Evolutionary conservation across 768 basidiomycete species (phyloP), one percentile per base, ranked within the genome.

Genomic region (Psilocybe subaeruginosa): DNA sequence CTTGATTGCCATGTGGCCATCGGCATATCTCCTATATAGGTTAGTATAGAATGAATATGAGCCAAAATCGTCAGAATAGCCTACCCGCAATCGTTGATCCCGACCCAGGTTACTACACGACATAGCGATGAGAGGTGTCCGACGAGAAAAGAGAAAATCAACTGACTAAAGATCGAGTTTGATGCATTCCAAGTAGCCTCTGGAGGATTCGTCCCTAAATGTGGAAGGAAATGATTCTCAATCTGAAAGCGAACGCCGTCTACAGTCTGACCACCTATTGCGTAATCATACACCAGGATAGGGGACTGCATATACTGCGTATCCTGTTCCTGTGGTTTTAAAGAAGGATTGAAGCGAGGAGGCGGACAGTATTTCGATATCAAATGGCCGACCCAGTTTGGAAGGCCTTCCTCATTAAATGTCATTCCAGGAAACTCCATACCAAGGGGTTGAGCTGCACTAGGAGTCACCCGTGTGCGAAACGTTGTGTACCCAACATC

Each of bases 371-470:
- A 74, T 54, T 77, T 74, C 9, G 76, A 81, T 54, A 85, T 72
- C 19, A 86, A 69, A 66, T 84, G 78, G 1, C 86, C 83, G 33
- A 89, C 83, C 87, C 87, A 89, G 68, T 88, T 88, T 3, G 85
- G 81, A 48, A 73, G 69, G 35, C 72, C 77, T 1, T 59, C 56
- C 64, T 84, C 84, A 33, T 78, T 78, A 69, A 71, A 86, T 0
- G 83, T 82, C 8, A 66, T 27, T 0, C 85, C 85, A 33, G 85
- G 84, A 64, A 78, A 87, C 4, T 69, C 64, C 0, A 82, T 70
- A 0, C 85, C 84, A 3, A 85, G 71, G 4, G 85, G 87, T 17
- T 76, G 64, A 8, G 76, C 64, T 48, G 73, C 70, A n/a, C 70
- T 72, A 2, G 85, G 83, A 19, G 60, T 47, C 27, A 49, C 27